These are phyloP conservation scores for Ajuga chamaepitys DNA, from an alignment of 257 asterid genomes.

Conservation along the genomic window DNA sequence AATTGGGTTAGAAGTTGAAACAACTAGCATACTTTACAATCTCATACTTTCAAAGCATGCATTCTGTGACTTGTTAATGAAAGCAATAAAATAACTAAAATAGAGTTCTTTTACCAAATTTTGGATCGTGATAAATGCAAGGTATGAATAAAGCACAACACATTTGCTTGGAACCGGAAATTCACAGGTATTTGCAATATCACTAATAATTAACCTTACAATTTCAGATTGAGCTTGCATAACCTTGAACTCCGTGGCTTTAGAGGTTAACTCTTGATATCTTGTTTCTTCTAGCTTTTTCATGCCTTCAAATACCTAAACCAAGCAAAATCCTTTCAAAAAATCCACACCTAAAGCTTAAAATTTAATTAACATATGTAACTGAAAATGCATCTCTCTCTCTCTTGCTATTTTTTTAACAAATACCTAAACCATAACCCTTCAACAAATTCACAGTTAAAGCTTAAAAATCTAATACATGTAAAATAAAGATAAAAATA, in stretches of 20 bases:
- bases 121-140: background rate
- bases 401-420: too few relatives aligned
- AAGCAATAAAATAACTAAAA: background rate
- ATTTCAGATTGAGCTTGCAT: constrained; percentile 72
- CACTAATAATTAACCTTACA: constrained; percentile 32
- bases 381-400: too few relatives aligned
- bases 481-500: background rate
- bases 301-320: constrained; percentile 55
- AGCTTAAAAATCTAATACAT: background rate
- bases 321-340: constrained; percentile 7
- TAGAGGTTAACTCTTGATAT: constrained; percentile 48
- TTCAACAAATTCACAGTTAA: background rate
- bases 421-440: constrained; percentile 35
- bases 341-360: background rate
- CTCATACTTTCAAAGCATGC: background rate
- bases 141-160: background rate
- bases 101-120: background rate
- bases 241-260: constrained; percentile 62
- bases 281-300: constrained; percentile 69
- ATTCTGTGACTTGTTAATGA: background rate
- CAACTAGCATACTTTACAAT: background rate
- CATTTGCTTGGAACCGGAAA: background rate
- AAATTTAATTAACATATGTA: too few relatives aligned
- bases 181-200: background rate
- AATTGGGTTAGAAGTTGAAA: background rate